These are phyloP conservation scores for Phialophora macrospora DNA, from an alignment of 2,329 filamentous ascomycete genomes.

Conservation along the genomic window DNA sequence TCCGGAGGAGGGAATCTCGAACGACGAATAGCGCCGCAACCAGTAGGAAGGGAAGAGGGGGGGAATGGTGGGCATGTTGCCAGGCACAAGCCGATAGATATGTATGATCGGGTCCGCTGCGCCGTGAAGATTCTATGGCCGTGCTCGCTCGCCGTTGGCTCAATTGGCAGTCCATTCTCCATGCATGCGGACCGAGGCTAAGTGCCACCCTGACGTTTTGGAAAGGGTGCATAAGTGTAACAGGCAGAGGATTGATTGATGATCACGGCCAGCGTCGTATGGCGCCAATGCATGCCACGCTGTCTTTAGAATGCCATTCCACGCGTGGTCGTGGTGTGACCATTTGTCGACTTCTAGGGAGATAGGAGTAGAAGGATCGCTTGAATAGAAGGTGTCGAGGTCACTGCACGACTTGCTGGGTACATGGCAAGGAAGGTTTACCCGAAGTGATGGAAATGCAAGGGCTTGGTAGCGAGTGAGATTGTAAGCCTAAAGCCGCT, in stretches of 20 bases:
- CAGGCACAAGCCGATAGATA: slow-evolving; percentile 5
- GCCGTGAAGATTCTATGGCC: slow-evolving; percentile 6
- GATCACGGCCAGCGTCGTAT: not conserved
- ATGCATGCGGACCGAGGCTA: slow-evolving; percentile 12
- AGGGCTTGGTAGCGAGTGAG: slow-evolving; percentile 2
- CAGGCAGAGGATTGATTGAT: not conserved
- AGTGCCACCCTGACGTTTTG: slow-evolving; percentile 12
- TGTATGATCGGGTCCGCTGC: slow-evolving; percentile 19
- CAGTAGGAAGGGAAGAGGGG: slow-evolving; percentile 5
- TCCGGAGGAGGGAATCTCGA: not conserved
- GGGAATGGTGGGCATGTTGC: not conserved
- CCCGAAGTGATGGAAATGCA: slow-evolving; percentile 1
- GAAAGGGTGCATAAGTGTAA: slow-evolving; percentile 15
- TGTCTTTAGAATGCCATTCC: not conserved
- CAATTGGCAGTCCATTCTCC: slow-evolving; percentile 4
- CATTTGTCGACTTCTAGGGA: not conserved
- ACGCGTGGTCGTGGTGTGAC: not conserved
- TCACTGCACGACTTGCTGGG: not conserved
- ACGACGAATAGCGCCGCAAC: not conserved
- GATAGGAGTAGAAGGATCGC: not conserved
- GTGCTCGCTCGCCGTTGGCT: slow-evolving; percentile 2
- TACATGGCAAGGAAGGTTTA: not conserved
- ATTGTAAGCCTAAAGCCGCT: not conserved
- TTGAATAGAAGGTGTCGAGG: no score
- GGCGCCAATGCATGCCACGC: slow-evolving; percentile 3